A percentile compares a stretch with the other conserved stretches of the same genome.
Evolutionary conservation across 106 monocot species (phyloP).

Genomic region (Platanthera guangdongensis): DNA sequence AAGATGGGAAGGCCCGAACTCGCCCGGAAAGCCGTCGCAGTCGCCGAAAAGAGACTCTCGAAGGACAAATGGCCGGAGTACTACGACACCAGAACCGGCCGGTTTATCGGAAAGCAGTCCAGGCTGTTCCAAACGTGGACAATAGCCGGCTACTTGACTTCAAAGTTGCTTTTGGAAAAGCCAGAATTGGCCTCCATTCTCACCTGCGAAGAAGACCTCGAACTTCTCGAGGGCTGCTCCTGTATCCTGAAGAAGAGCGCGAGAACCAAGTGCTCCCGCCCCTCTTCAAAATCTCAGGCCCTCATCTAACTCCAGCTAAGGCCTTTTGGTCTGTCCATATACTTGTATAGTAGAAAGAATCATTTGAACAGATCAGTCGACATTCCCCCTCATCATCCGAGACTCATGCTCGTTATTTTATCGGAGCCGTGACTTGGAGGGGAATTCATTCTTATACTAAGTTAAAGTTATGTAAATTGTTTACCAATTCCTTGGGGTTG

Average conservation of each 20-base stretch:
- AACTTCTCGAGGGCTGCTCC: slow-evolving; percentile 87
- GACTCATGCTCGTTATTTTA: slow-evolving; percentile 1
- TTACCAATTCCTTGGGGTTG: not conserved
- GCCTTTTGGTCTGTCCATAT: slow-evolving; percentile 12
- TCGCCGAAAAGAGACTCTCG: slow-evolving; percentile 70
- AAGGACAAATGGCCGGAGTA: slow-evolving; percentile 92
- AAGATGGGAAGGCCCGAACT: slow-evolving; percentile 90
- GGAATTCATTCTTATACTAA: not conserved
- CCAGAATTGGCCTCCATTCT: slow-evolving; percentile 72
- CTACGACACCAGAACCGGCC: slow-evolving; percentile 69
- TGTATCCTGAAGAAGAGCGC: slow-evolving; percentile 51
- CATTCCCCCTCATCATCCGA: not conserved
- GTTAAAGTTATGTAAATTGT: not conserved
- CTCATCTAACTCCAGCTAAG: slow-evolving; percentile 7
- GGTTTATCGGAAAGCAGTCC: slow-evolving; percentile 85
- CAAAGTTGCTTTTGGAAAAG: slow-evolving; percentile 73
- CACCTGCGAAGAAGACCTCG: slow-evolving; percentile 86
- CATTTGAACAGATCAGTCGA: not conserved
- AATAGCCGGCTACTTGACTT: slow-evolving; percentile 73
- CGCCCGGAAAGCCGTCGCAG: slow-evolving; percentile 57
- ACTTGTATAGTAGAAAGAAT: slow-evolving; percentile 16
- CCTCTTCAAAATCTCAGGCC: slow-evolving; percentile 43
- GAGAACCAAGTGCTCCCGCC: slow-evolving; percentile 62
- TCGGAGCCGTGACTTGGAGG: not conserved
- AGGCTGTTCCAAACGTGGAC: slow-evolving; percentile 91